Base-by-base conservation (phyloP, 768 basidiomycete genomes). In the Hemileccinum impolitum region DNA sequence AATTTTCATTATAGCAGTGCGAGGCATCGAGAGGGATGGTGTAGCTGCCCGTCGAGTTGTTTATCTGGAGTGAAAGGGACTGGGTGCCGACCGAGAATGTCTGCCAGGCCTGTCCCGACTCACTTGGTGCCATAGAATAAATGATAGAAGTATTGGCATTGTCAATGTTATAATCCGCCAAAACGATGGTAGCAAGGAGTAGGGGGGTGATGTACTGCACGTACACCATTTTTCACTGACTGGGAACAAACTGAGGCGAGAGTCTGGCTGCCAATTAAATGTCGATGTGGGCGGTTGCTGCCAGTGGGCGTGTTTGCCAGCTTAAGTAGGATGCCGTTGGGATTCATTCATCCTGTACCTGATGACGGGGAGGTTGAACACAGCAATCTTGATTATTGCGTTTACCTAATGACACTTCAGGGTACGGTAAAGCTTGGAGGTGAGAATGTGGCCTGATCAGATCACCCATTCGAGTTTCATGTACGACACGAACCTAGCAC, bases 131-230 rank as follows among this genome's bases (percentile, higher is more conserved):
- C 48, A 52, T 50, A 17, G 59, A 31, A 42, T 63, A 65, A 15
- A 17, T 0, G 31, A 63, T 37, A 11, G 63, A 62, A 14, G 51
- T 25, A 17, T 63, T 55, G 19, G 56, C 50, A 35, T 63, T 62
- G 50, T 65, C 63, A 17, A 60, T 44, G 28, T 57, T 21, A 43
- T 60, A 63, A 34, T 65, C 50, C 21, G 60, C 63, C 48, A 45
- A 38, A 13, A 50, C 57, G 28, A 43, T 17, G 6, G 52, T 50
- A 9, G 53, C 51, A 38, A 59, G 26, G 18, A 65, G 39, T 3
- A 65, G 21, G 28, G 19, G 18, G 10, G 13, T 18, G 23, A 52
- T 21, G 34, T 39, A 51, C 42, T 44, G 42, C 18, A 34, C 9
- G 43, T 10, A 36, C 51, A 23, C 38, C 52, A 48, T 62, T 19